A percentile compares a stretch with the other conserved stretches of the same genome.
These are phyloP conservation scores for Diphasiastrum complanatum DNA, from an alignment of 83 land plant genomes.

Conservation along the genomic window DNA sequence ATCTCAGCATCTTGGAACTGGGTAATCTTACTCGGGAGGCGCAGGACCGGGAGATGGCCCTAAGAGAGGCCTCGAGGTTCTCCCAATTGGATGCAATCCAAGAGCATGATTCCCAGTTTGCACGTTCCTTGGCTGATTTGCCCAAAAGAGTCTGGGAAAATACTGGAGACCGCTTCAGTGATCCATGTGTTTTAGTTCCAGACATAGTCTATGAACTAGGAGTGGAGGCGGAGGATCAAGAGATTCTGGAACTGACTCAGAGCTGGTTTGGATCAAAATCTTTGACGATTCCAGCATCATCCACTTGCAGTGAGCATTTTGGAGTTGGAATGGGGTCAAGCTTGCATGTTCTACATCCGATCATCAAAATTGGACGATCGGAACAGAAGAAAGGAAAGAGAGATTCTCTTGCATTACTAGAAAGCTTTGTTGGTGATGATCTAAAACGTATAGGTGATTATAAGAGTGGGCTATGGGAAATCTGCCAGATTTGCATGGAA, in stretches of 20 bases:
- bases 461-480: background rate
- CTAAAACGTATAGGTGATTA: background rate
- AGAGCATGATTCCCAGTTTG: slow-evolving; percentile 16
- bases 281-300: background rate
- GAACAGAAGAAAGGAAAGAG: background rate
- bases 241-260: slow-evolving; percentile 1
- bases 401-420: background rate
- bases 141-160: slow-evolving; percentile 7
- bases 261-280: background rate
- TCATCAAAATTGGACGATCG: background rate
- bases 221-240: background rate
- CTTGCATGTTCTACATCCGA: background rate
- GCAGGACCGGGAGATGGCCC: slow-evolving; percentile 5
- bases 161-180: slow-evolving; percentile 2
- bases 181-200: slow-evolving; percentile 1
- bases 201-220: background rate
- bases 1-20: background rate
- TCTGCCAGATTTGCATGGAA: slow-evolving; percentile 18
- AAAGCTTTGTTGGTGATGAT: background rate
- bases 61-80: slow-evolving; percentile 7
- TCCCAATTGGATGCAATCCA: slow-evolving; percentile 14
- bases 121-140: background rate
- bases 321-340: background rate
- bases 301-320: background rate
- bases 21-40: background rate